Conservation (phyloP, 805 yeast genomes). For the Lachancea kluyveri region DNA sequence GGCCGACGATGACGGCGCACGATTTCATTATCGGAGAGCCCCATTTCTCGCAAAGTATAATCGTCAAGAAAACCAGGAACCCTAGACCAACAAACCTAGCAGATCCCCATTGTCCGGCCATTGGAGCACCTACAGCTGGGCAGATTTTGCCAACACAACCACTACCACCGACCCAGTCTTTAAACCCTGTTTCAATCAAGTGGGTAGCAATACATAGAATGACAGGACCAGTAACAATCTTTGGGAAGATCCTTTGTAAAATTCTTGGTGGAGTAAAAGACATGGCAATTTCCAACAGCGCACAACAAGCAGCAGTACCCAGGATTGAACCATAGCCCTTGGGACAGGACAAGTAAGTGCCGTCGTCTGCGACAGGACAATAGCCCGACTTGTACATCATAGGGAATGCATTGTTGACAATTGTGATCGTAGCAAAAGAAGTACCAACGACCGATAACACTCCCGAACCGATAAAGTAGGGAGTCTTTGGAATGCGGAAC, state of each 20-base stretch:
- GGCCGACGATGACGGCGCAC: slow-evolving; percentile 84
- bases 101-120: slow-evolving; percentile 70
- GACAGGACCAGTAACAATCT: slow-evolving; percentile 90
- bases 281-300: slow-evolving; percentile 61
- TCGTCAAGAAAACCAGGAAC: slow-evolving; percentile 68
- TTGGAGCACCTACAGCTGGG: slow-evolving; percentile 46
- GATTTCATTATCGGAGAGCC: slow-evolving; percentile 95
- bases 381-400: slow-evolving; percentile 69
- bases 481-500: slow-evolving; percentile 67
- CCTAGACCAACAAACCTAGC: slow-evolving; percentile 86
- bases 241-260: slow-evolving; percentile 75
- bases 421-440: slow-evolving; percentile 80
- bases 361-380: slow-evolving; percentile 60
- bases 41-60: slow-evolving; percentile 73
- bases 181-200: slow-evolving; percentile 65
- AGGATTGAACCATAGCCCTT: slow-evolving; percentile 85
- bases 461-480: slow-evolving; percentile 82
- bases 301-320: slow-evolving; percentile 76
- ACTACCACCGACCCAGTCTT: slow-evolving; percentile 86
- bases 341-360: slow-evolving; percentile 71
- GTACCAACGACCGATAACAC: slow-evolving; percentile 86
- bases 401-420: slow-evolving; percentile 70
- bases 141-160: slow-evolving; percentile 48
- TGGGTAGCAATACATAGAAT: slow-evolving; percentile 76
- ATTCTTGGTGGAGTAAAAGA: slow-evolving; percentile 73